Base-by-base conservation (phyloP, 2,329 filamentous ascomycete species). In the Fusarium kyushuense region DNA sequence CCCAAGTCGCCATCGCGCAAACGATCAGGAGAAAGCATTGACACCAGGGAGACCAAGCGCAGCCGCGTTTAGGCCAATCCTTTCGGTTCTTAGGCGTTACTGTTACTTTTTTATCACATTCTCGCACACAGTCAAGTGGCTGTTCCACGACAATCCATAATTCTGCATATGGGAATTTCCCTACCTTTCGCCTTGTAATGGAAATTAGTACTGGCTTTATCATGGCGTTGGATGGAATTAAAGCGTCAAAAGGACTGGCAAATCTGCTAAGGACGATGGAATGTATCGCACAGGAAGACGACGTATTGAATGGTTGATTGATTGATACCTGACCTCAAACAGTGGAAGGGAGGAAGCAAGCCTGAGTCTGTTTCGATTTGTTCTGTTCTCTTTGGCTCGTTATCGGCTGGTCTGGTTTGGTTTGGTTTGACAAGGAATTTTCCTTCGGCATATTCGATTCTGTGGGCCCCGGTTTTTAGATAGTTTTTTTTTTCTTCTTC, bases 1-100 rank as follows among this genome's bases (percentile, higher is more conserved):
- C 63, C 80, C 81, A 63, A 81, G 76, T 63, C 86, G 83, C 79
- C 81, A 80, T 72, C 79, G 25, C 66, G 77, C 48, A 86, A 86
- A 76, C 81, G 83, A 62, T 72, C 74, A 25, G 79, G 72, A 38
- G 78, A 79, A 10, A 73, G 64, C n/a, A 70, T 79, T 21, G 67
- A 70, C 25, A 64, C 76, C 6, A 63, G 72, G 29, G 66, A 72
- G 29, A 58, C 79, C 25, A 82, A 82, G 73, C 78, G 80, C 55
- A 73, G 73, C 42, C 79, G 80, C 25, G 74, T 74, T 43, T 81
- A 66, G 71, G 42, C n/a, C 21, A 30, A 14, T 35, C 38, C 45
- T 54, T 27, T 33, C 49, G 30, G 27, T 47, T 45, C 9, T 33
- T 32, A 41, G 33, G 46, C 41, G 41, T 43, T 59, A 35, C 30